Percentiles rank a stretch among this genome's conserved stretches.
phyloP scores from a whole-genome alignment of 169 alveolate genomes.

The Plasmodium vivax region DNA sequence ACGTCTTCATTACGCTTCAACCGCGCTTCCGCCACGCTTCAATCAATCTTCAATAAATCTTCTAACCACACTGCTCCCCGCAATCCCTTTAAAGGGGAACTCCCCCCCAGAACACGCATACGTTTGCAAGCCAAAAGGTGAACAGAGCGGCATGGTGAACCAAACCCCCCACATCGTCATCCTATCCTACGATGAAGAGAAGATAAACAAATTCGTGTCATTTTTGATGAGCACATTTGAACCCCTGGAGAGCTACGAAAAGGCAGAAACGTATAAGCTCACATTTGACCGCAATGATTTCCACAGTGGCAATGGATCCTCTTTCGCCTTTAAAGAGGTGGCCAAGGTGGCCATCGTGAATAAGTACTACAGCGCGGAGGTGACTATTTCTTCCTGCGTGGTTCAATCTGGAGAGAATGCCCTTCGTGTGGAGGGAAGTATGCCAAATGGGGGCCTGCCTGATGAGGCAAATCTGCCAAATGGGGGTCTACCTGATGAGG shows the following conservation, averaged over 20 bases:
- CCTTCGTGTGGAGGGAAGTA: background rate
- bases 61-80: background rate
- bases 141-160: background rate
- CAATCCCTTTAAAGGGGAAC: background rate
- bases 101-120: background rate
- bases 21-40: background rate
- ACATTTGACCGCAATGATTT: background rate
- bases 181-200: conserved; percentile 19
- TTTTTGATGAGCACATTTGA: conserved; percentile 2
- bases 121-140: too few species aligned
- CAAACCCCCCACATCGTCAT: conserved; percentile 33
- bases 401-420: background rate
- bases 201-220: background rate
- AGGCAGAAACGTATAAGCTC: conserved; percentile 8
- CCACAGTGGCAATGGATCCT: background rate
- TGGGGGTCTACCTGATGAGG: too few species aligned
- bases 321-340: conserved; percentile 10
- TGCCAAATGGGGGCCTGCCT: too few species aligned
- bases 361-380: conserved; percentile 50
- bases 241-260: conserved; percentile 10
- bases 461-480: too few species aligned
- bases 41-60: background rate
- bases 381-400: conserved; percentile 24
- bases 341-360: conserved; percentile 37
- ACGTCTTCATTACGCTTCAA: too few species aligned